Conservation (phyloP, 164 flowering plant species). For the Magnolia kwangsiensis region DNA sequence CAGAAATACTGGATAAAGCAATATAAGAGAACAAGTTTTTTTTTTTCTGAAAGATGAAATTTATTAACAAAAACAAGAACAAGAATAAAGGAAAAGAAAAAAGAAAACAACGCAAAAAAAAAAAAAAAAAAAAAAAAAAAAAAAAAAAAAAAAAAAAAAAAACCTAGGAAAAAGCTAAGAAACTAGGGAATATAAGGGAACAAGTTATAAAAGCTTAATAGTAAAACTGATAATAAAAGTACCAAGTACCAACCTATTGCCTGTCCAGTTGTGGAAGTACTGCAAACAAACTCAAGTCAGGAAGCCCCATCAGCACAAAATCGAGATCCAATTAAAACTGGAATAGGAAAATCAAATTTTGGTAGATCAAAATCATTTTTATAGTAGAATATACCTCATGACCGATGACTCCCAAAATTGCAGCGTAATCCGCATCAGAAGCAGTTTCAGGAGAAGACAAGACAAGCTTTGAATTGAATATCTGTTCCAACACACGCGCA, state of each 20-base stretch:
- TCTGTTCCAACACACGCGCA: slow-evolving; percentile 34
- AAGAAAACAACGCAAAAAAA: no score
- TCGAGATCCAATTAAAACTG: neutral
- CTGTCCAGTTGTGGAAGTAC: slow-evolving; percentile 99
- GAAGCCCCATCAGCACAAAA: neutral
- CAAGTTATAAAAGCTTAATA: no score
- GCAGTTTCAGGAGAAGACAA: slow-evolving; percentile 99
- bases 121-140: no score
- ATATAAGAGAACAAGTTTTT: no score
- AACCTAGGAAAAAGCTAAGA: no score
- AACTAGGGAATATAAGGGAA: no score
- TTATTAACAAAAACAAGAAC: no score
- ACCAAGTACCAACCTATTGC: slow-evolving; percentile 67
- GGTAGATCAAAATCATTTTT: neutral
- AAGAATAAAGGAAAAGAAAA: no score
- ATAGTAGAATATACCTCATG: slow-evolving; percentile 61
- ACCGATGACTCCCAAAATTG: slow-evolving; percentile 95
- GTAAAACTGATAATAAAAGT: neutral
- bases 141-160: no score
- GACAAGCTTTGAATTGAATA: slow-evolving; percentile 95
- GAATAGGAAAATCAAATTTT: neutral
- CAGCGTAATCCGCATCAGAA: slow-evolving; percentile 93
- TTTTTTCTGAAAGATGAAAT: no score
- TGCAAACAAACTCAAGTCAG: slow-evolving; percentile 31
- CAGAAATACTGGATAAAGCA: no score